Conservation (phyloP, 805 yeast species). For the Jamesozyma lodderae region DNA sequence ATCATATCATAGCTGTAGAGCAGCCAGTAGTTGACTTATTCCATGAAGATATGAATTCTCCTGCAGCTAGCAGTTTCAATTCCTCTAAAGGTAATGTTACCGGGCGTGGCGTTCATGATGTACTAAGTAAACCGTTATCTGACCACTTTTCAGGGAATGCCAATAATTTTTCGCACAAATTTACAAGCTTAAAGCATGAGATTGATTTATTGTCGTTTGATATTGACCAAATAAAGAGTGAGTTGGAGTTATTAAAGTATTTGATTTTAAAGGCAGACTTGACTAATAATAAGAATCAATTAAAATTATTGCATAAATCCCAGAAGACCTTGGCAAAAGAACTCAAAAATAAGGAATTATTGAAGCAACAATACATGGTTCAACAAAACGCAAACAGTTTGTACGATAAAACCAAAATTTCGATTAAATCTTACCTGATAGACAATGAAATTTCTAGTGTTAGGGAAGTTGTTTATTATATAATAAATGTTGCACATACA, state of each 20-base stretch:
- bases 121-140: too few relatives aligned
- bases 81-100: too few relatives aligned
- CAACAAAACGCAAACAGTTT: conserved; percentile 76
- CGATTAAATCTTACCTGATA: conserved; percentile 41
- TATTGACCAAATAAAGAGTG: conserved; percentile 50
- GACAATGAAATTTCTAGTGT: conserved; percentile 39
- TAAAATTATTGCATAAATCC: conserved; percentile 61
- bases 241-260: conserved; percentile 55
- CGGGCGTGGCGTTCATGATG: too few relatives aligned
- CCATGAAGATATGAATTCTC: too few relatives aligned
- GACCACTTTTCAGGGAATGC: too few relatives aligned
- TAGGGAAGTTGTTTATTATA: conserved; percentile 56
- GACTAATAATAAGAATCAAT: conserved; percentile 64
- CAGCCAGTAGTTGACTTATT: too few relatives aligned
- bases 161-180: conserved; percentile 1
- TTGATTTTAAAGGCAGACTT: conserved; percentile 74
- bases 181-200: conserved; percentile 45
- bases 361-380: conserved; percentile 70
- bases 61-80: too few relatives aligned
- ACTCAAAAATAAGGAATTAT: conserved; percentile 61
- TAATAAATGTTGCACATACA: conserved; percentile 63
- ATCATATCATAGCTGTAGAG: too few relatives aligned
- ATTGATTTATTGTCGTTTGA: conserved; percentile 51
- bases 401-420: conserved; percentile 52
- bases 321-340: conserved; percentile 59